Percentiles rank a stretch among this genome's conserved stretches.
These are phyloP conservation scores for Heritiera fomes DNA, from an alignment of 345 rosid species.

Conservation along the genomic window DNA sequence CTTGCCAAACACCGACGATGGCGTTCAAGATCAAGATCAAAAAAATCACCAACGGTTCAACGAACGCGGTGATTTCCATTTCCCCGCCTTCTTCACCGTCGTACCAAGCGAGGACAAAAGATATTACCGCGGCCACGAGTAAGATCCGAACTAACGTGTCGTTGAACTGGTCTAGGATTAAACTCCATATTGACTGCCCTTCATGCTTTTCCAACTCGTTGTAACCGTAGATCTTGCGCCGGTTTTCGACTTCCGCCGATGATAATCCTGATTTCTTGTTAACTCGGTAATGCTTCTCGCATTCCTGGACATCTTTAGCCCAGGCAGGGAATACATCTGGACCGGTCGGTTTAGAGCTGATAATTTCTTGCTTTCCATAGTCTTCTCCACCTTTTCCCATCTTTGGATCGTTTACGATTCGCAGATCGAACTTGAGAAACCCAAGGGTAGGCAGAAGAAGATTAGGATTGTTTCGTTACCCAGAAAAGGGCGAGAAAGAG, in stretches of 20 bases:
- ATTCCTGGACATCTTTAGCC: conserved; percentile 50
- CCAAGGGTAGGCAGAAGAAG: not conserved
- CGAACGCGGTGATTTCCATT: conserved; percentile 66
- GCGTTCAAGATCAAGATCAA: conserved; percentile 68
- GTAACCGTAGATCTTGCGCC: conserved; percentile 46
- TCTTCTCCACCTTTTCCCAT: conserved; percentile 66
- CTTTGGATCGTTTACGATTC: not conserved
- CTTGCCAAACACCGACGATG: conserved; percentile 71
- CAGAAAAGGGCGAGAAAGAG: not conserved
- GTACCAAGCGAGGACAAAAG: conserved; percentile 63
- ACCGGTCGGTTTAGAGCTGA: conserved; percentile 9
- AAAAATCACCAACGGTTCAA: conserved; percentile 74
- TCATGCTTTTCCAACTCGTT: conserved; percentile 68
- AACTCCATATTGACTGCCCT: conserved; percentile 49
- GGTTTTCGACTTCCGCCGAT: conserved; percentile 37
- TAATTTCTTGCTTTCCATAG: conserved; percentile 25
- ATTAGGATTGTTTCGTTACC: conserved; percentile 4
- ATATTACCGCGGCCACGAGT: conserved; percentile 55
- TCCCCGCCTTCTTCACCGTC: conserved; percentile 61
- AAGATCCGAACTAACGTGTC: conserved; percentile 65
- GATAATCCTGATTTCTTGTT: conserved; percentile 39
- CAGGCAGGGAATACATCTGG: conserved; percentile 50
- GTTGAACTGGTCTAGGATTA: conserved; percentile 60
- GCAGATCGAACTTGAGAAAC: not conserved
- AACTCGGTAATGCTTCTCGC: conserved; percentile 48